These are phyloP conservation scores for Trifolium dubium DNA, from an alignment of 306 rosid genomes.

Conservation along the genomic window DNA sequence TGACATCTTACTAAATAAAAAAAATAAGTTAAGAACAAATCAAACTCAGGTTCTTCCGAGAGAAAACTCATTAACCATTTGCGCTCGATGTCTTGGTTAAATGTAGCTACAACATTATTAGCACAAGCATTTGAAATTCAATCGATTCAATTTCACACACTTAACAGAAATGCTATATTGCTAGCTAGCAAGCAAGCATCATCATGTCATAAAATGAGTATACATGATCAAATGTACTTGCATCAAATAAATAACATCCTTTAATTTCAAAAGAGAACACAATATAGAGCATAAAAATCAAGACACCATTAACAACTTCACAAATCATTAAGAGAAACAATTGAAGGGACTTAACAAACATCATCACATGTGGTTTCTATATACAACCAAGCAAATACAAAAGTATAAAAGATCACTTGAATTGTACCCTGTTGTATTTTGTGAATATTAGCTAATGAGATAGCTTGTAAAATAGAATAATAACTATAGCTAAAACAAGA, in stretches of 20 bases:
- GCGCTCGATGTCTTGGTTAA: too few species aligned
- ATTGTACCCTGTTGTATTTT: slow-evolving; percentile 25
- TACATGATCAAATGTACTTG: slow-evolving; percentile 22
- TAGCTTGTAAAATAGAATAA: slow-evolving; percentile 69
- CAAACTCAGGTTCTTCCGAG: too few species aligned
- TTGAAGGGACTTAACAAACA: slow-evolving; percentile 27
- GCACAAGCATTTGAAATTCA: slow-evolving; percentile 24
- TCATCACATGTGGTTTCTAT: slow-evolving; percentile 41
- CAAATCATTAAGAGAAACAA: slow-evolving; percentile 34
- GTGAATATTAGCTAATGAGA: slow-evolving; percentile 45
- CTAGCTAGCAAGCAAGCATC: slow-evolving; percentile 1
- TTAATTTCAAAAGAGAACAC: slow-evolving; percentile 20
- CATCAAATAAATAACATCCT: not conserved
- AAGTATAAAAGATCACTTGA: slow-evolving; percentile 9
- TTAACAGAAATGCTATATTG: not conserved
- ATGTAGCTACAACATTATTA: not conserved
- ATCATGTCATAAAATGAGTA: too few species aligned
- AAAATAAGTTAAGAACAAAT: too few species aligned
- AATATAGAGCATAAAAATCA: slow-evolving; percentile 17
- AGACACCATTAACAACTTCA: slow-evolving; percentile 4
- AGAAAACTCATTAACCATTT: too few species aligned
- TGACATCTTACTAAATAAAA: too few species aligned
- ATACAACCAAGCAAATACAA: slow-evolving; percentile 42
- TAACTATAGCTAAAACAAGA: slow-evolving; percentile 62
- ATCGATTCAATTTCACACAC: not conserved